Evolutionary conservation across 148 eudicot genomes (phyloP), one percentile per base, ranked within the genome.

Genomic region (Dianthus caryophyllus): DNA sequence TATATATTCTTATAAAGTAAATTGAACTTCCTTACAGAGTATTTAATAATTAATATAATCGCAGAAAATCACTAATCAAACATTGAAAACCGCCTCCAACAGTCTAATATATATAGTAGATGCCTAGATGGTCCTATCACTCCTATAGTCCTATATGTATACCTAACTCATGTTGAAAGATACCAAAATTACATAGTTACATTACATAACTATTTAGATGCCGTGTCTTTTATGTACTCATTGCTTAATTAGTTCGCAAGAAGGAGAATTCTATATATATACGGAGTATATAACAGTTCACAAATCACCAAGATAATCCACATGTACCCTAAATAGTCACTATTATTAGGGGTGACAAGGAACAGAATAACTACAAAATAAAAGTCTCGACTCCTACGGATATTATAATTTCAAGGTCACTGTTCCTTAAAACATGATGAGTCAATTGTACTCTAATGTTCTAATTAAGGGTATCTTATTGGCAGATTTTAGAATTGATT

Each of bases 221-320:
- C 79, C 67, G 71, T 76, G 75, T 60, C 75, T 58, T 58, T 18
- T 18, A 17, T 66, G 68, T 59, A 39, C 75, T 46, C 13, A 26
- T 71, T 76, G 65, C 76, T 66, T 71, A 24, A 39, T 6, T 71
- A 24, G 49, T 6, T 71, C 15, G 59, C 50, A 76, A 76, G 72
- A 59, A 66, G 22, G 21, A 46, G 64, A 13, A 17, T 71, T 52
- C 38, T n/a, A n/a, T n/a, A n/a, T n/a, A n/a, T n/a, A n/a, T n/a
- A n/a, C n/a, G n/a, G n/a, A n/a, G n/a, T n/a, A n/a, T 58, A 52
- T 24, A 44, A 70, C 21, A 20, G 66, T 59, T 33, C 61, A 41
- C 29, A 51, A n/a, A 27, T 29, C 58, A 24, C n/a, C 22, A 46
- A 15, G 22, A 33, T 20, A 57, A 53, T 39, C 52, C 66, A 63